These are phyloP conservation scores for Biscogniauxia mediterranea DNA, from an alignment of 2,329 filamentous ascomycete species.

Conservation along the genomic window DNA sequence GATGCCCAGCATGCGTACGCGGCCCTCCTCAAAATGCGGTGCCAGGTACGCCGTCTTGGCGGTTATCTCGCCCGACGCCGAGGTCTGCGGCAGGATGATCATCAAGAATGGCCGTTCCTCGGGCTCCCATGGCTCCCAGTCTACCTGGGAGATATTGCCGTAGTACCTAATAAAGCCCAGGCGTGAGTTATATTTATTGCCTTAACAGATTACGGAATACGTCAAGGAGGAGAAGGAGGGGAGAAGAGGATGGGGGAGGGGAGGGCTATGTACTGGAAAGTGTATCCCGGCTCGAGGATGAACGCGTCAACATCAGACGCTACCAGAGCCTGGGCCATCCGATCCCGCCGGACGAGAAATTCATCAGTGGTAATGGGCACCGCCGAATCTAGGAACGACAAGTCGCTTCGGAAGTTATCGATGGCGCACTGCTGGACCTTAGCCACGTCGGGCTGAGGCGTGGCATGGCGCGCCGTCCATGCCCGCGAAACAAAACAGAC, in stretches of 20 bases:
- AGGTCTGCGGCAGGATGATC: constrained; percentile 51
- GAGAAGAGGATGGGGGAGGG: too few species aligned
- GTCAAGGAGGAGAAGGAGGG: background rate
- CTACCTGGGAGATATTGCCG: constrained; percentile 57
- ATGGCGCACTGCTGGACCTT: constrained; percentile 47
- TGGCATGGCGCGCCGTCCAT: background rate
- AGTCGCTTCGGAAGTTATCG: constrained; percentile 45
- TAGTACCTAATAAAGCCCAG: constrained; percentile 43
- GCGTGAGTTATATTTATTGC: too few species aligned
- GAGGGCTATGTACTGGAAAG: constrained; percentile 57
- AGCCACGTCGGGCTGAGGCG: constrained; percentile 8
- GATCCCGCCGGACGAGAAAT: constrained; percentile 53
- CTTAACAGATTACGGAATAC: background rate
- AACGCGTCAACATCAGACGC: constrained; percentile 55
- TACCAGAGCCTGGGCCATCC: constrained; percentile 54
- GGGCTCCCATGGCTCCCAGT: constrained; percentile 66
- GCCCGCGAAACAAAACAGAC: constrained; percentile 2
- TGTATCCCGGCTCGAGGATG: constrained; percentile 62
- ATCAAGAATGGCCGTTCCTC: constrained; percentile 64
- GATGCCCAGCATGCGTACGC: constrained; percentile 58
- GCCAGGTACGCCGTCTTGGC: constrained; percentile 59
- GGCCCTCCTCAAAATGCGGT: constrained; percentile 59
- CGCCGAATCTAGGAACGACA: constrained; percentile 51
- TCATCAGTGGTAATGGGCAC: constrained; percentile 48
- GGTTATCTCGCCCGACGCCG: constrained; percentile 38